A percentile compares a stretch with the other conserved stretches of the same genome.
Evolutionary conservation across 164 flowering plant genomes (phyloP).

Genomic region (Liriodendron chinense): DNA sequence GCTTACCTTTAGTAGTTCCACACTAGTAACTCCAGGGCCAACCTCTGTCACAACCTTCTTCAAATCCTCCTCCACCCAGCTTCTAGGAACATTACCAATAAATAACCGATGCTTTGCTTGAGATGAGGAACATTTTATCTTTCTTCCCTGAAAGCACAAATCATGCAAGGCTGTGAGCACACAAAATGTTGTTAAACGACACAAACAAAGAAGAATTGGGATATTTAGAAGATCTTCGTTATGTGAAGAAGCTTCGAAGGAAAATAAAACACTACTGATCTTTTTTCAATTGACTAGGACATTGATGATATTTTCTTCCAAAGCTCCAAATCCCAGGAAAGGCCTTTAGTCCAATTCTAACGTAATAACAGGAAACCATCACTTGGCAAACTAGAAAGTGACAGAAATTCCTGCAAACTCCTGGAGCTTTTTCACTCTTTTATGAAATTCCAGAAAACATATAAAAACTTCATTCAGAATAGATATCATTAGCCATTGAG

Average conservation of each 20-base stretch:
- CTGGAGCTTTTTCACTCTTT: background rate
- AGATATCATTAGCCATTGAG: background rate
- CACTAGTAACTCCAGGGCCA: conserved; percentile 76
- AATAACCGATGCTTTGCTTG: conserved; percentile 85
- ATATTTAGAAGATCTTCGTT: background rate
- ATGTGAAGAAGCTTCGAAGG: background rate
- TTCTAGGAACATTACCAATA: conserved; percentile 81
- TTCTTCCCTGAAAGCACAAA: conserved; percentile 57
- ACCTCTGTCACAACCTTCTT: conserved; percentile 50
- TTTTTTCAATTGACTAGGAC: background rate
- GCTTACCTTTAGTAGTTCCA: conserved; percentile 74
- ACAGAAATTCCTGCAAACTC: background rate
- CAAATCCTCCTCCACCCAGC: conserved; percentile 72
- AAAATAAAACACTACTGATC: no score
- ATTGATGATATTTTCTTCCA: background rate
- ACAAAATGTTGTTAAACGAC: background rate
- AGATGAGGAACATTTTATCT: conserved; percentile 71
- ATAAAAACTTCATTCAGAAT: background rate
- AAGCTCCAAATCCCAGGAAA: background rate
- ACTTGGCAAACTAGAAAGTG: background rate
- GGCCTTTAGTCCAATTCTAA: background rate
- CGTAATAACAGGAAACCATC: background rate
- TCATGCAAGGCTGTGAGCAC: background rate
- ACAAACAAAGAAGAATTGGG: background rate
- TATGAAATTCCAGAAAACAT: background rate